Evolutionary conservation across 2,329 filamentous ascomycete genomes (phyloP), one percentile per base, ranked within the genome.

Genomic region (Penicillium decumbens): DNA sequence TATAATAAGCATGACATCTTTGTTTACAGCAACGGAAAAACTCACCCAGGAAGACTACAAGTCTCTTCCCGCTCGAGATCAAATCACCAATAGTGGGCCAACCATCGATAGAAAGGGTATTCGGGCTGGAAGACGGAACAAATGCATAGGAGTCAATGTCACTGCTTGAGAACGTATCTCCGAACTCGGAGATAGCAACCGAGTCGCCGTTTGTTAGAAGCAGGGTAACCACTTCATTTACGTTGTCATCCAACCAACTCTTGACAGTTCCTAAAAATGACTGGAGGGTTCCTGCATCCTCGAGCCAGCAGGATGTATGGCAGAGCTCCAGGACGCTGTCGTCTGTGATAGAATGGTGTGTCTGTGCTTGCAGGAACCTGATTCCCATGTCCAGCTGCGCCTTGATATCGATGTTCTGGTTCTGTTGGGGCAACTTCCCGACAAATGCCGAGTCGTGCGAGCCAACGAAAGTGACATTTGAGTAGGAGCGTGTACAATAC

Each of bases 401-500:
- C 23, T 76, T 76, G 23, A 83, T 77, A 4, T 77, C 75, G 43
- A 82, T 73, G 53, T 80, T 78, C 62, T 88, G 84, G 66, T 85
- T 84, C 51, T 84, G 70, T 49, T 75, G 67, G 1, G 75, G 74
- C 7, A 76, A 59, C 43, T 72, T 57, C 35, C 84, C 81, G 35
- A 84, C 77, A 60, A 87, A 87, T 32, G 82, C 77, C 12, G 78
- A 80, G 69, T 88, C 78, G 69, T 88, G 85, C 6, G 84, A 76
- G 23, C 83, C 85, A 15, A 84, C 69, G 50, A 80, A 78, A n/a
- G 79, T 79, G 46, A 85, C 65, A 32, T 83, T 75, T 53, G 80
- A 80, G 69, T 85, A 86, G 37, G 65, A 68, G 33, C 79, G 77
- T 41, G 65, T 63, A 68, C 83, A 86, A 47, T 81, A 78, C 33